Evolutionary conservation across 177 flowering plant genomes (phyloP).

Genomic region (Telopea speciosissima): DNA sequence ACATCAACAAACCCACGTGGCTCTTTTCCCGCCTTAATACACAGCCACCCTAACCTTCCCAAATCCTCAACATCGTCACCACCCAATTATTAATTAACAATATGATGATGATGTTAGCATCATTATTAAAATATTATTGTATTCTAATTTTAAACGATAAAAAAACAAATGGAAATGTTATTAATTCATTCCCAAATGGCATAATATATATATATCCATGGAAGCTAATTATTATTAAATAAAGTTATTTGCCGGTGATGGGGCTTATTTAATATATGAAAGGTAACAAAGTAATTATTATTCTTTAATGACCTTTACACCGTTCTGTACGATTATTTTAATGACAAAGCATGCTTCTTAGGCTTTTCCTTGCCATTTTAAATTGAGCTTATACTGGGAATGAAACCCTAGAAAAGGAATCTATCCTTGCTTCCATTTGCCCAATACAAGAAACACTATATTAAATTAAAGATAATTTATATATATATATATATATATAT

Average conservation of each 20-base stretch:
- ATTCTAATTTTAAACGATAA: no score
- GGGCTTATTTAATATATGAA: slow-evolving; percentile 8
- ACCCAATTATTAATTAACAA: no score
- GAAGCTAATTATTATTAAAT: neutral
- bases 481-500: neutral
- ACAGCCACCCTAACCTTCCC: no score
- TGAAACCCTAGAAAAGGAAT: slow-evolving; percentile 9
- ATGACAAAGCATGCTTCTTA: slow-evolving; percentile 8
- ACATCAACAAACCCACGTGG: neutral
- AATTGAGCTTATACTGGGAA: neutral
- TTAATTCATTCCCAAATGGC: no score
- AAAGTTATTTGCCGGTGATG: neutral
- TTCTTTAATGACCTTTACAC: slow-evolving; percentile 10
- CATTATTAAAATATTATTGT: no score
- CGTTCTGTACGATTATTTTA: neutral
- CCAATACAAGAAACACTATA: neutral
- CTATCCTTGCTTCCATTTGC: neutral
- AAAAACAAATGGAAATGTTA: no score
- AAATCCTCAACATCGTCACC: no score
- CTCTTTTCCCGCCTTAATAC: no score
- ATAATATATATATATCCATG: no score
- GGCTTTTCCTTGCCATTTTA: slow-evolving; percentile 10
- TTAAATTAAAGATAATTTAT: neutral
- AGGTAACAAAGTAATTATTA: slow-evolving; percentile 23
- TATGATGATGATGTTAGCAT: no score